Evolutionary conservation across 2,329 filamentous ascomycete genomes (phyloP).

Genomic region (Fusarium foetens): DNA sequence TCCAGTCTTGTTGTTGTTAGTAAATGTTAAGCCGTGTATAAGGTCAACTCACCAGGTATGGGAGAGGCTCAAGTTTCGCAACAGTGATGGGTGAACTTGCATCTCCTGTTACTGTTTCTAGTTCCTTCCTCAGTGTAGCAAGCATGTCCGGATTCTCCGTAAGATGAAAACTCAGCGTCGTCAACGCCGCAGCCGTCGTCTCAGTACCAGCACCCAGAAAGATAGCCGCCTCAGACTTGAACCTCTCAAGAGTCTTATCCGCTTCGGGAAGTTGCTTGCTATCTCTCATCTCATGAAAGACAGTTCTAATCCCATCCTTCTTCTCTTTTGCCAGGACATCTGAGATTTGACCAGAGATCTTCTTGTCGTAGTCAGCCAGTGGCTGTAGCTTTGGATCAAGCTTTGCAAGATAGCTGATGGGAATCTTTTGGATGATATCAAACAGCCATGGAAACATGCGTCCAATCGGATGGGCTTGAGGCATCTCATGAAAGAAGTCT

Average conservation of each 20-base stretch:
- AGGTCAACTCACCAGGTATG: not conserved
- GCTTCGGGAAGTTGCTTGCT: not conserved
- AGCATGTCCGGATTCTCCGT: not conserved
- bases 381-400: not conserved
- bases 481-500: conserved; percentile 8
- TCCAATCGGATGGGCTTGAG: not conserved
- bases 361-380: not conserved
- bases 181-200: not conserved
- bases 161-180: not conserved
- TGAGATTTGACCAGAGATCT: not conserved
- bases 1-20: not conserved
- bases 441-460: conserved; percentile 4
- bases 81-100: not conserved
- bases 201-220: not conserved
- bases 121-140: not conserved
- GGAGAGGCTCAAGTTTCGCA: not conserved
- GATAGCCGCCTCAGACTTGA: conserved; percentile 3
- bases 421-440: not conserved
- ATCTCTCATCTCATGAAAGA: conserved; percentile 5
- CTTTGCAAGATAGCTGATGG: not conserved
- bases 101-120: not conserved
- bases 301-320: not conserved
- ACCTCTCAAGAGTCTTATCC: not conserved
- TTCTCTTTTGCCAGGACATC: not conserved
- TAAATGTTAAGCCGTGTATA: not conserved